Conservation (phyloP, 257 asterid genomes). For the Plectranthus barbatus region DNA sequence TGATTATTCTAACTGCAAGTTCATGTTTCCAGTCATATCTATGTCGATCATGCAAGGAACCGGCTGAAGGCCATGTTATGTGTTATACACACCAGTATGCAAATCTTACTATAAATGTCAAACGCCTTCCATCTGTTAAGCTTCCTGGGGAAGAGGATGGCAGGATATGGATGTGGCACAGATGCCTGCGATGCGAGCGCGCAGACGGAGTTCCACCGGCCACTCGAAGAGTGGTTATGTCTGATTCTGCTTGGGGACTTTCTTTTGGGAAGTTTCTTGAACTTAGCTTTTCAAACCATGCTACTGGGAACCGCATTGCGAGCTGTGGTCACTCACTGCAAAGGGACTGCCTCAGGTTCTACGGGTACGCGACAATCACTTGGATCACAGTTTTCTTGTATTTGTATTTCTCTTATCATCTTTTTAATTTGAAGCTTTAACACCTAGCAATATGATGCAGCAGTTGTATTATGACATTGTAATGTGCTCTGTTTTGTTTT, state of each 20-base stretch:
- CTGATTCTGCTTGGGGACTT: conserved; percentile 98
- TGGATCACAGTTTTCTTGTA: background rate
- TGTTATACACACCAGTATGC: conserved; percentile 89
- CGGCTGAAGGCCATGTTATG: conserved; percentile 74
- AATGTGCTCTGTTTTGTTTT: too few species aligned
- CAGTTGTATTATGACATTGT: too few species aligned
- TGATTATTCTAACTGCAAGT: background rate
- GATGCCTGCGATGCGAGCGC: conserved; percentile 73
- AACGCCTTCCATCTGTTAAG: conserved; percentile 45
- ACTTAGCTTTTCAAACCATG: conserved; percentile 87
- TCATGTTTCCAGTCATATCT: conserved; percentile 46
- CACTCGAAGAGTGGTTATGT: conserved; percentile 73
- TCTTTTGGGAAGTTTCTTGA: conserved; percentile 96
- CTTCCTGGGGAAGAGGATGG: conserved; percentile 87
- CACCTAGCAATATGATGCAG: background rate
- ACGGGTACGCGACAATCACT: conserved; percentile 49
- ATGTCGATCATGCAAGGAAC: conserved; percentile 80
- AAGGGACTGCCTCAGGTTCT: conserved; percentile 93
- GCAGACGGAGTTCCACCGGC: conserved; percentile 80
- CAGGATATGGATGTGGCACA: conserved; percentile 99
- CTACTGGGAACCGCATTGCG: conserved; percentile 90
- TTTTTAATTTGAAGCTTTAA: background rate
- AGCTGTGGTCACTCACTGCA: conserved; percentile 94
- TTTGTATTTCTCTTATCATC: background rate
- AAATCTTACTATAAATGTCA: conserved; percentile 76